Evolutionary conservation across 2,329 filamentous ascomycete genomes (phyloP).

Genomic region (Cordyceps pruinosa): DNA sequence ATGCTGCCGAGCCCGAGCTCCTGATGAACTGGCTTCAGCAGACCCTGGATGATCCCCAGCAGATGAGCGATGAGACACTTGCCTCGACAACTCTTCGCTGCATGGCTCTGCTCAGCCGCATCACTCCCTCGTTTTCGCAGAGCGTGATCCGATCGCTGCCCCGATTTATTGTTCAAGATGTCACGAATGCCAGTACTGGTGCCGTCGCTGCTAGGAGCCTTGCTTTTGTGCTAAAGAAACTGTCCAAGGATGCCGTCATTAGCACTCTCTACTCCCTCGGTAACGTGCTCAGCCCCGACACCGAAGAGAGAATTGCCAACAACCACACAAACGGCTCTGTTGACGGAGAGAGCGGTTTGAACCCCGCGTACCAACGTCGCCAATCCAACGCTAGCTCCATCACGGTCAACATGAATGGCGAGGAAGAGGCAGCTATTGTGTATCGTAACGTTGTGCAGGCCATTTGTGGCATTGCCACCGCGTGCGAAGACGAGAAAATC

Average conservation of each 20-base stretch:
- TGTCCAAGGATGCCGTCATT: slow-evolving; percentile 90
- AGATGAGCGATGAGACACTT: slow-evolving; percentile 74
- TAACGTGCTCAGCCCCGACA: slow-evolving; percentile 78
- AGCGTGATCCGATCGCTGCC: slow-evolving; percentile 73
- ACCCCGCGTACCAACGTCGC: slow-evolving; percentile 44
- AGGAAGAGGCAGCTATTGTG: slow-evolving; percentile 70
- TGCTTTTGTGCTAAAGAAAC: slow-evolving; percentile 68
- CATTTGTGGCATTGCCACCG: slow-evolving; percentile 81
- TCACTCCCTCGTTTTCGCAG: slow-evolving; percentile 66
- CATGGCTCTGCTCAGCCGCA: slow-evolving; percentile 72
- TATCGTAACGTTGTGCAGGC: slow-evolving; percentile 91
- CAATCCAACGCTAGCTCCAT: slow-evolving; percentile 68
- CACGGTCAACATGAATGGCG: slow-evolving; percentile 65
- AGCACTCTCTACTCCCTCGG: slow-evolving; percentile 95
- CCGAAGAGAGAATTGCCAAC: slow-evolving; percentile 48
- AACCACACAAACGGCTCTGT: slow-evolving; percentile 39
- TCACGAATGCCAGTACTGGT: slow-evolving; percentile 61
- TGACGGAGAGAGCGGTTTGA: slow-evolving; percentile 31
- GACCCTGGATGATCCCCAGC: slow-evolving; percentile 66
- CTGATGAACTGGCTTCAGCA: slow-evolving; percentile 83
- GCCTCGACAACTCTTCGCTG: slow-evolving; percentile 73
- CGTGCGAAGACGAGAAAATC: slow-evolving; percentile 82
- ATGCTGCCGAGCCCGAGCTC: slow-evolving; percentile 69
- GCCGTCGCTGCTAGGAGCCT: slow-evolving; percentile 76
- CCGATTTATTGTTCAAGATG: slow-evolving; percentile 80